Evolutionary conservation across 2,329 filamentous ascomycete species (phyloP).

Genomic region (Colletotrichum horii): DNA sequence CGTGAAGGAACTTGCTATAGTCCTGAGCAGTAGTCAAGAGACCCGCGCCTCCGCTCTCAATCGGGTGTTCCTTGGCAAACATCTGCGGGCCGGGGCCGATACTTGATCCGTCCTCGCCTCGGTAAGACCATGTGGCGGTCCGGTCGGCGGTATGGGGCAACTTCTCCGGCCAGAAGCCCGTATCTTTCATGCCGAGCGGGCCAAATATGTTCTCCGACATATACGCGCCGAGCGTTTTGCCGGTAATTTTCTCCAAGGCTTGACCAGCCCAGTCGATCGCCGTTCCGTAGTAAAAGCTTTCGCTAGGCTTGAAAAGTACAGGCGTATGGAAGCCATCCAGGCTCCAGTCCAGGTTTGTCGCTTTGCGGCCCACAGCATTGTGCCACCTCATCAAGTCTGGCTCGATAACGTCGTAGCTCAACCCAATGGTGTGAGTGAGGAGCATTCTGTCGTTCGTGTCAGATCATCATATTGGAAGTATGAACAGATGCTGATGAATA

Average conservation of each 20-base stretch:
- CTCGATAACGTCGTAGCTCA: slow-evolving; percentile 48
- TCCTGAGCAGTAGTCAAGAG: slow-evolving; percentile 46
- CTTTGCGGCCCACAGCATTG: slow-evolving; percentile 33
- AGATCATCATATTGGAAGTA: not conserved
- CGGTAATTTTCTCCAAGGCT: slow-evolving; percentile 45
- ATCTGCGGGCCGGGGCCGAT: slow-evolving; percentile 25
- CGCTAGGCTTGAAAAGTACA: slow-evolving; percentile 48
- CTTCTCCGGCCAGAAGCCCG: slow-evolving; percentile 39
- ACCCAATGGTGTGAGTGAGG: slow-evolving; percentile 54
- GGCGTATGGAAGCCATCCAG: slow-evolving; percentile 46
- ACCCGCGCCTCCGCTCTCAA: slow-evolving; percentile 49
- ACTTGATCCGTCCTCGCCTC: slow-evolving; percentile 22
- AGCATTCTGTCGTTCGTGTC: slow-evolving; percentile 34
- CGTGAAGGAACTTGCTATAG: slow-evolving; percentile 40
- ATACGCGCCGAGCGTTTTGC: slow-evolving; percentile 39
- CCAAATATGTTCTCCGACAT: slow-evolving; percentile 41
- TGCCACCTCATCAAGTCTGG: slow-evolving; percentile 46
- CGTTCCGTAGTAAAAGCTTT: slow-evolving; percentile 54
- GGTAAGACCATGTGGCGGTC: slow-evolving; percentile 23
- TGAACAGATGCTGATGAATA: slow-evolving; percentile 8
- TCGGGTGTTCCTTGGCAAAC: slow-evolving; percentile 31
- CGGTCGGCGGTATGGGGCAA: slow-evolving; percentile 30
- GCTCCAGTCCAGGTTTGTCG: slow-evolving; percentile 35
- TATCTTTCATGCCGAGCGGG: slow-evolving; percentile 39
- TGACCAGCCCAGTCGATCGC: slow-evolving; percentile 53